A percentile compares a stretch with the other conserved stretches of the same genome.
These are phyloP conservation scores for Suillus clintonianus DNA, from an alignment of 768 basidiomycete genomes.

Conservation along the genomic window DNA sequence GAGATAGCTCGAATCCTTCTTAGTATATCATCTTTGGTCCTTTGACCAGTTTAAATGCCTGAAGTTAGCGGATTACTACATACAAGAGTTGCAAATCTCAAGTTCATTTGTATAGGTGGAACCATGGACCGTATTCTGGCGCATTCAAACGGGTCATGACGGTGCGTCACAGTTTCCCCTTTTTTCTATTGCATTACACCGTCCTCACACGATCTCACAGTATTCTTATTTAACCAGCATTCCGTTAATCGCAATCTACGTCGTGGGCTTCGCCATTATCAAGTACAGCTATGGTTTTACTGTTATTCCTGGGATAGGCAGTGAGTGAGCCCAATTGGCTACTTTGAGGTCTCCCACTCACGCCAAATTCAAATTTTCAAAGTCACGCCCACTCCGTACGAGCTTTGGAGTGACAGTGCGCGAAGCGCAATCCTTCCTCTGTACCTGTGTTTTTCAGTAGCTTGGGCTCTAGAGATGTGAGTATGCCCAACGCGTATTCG, in stretches of 20 bases:
- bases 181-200: background rate
- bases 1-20: slow-evolving; percentile 57
- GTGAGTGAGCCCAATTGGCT: slow-evolving; percentile 39
- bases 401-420: slow-evolving; percentile 51
- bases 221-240: slow-evolving; percentile 70
- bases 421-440: slow-evolving; percentile 63
- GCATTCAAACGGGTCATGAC: slow-evolving; percentile 88
- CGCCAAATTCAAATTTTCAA: background rate
- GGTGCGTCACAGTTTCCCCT: slow-evolving; percentile 39
- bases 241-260: slow-evolving; percentile 58
- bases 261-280: slow-evolving; percentile 66
- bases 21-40: slow-evolving; percentile 76
- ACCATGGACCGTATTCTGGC: slow-evolving; percentile 64
- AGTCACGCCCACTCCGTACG: slow-evolving; percentile 70
- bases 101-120: slow-evolving; percentile 51
- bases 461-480: slow-evolving; percentile 79
- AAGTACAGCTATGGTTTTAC: slow-evolving; percentile 74
- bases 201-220: slow-evolving; percentile 35
- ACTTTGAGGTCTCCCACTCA: background rate
- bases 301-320: slow-evolving; percentile 42
- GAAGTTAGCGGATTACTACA: slow-evolving; percentile 41
- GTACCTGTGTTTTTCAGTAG: slow-evolving; percentile 60
- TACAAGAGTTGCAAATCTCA: background rate
- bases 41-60: slow-evolving; percentile 80
- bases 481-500: slow-evolving; percentile 18